Conservation (phyloP, 768 basidiomycete species). For the Lentinula lateritia region DNA sequence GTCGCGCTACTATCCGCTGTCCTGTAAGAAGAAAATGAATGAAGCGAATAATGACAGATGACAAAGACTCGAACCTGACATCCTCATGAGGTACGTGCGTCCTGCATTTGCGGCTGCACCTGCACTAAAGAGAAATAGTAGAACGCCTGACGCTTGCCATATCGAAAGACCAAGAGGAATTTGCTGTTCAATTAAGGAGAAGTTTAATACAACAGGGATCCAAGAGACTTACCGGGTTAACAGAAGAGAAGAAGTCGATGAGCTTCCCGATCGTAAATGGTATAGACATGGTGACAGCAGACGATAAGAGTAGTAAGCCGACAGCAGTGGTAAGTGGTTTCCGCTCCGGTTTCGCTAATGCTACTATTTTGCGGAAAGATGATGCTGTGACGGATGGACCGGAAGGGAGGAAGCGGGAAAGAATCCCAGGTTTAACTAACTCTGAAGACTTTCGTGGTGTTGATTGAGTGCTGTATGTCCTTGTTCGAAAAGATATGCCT, state of each 20-base stretch:
- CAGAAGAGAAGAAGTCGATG: conserved; percentile 86
- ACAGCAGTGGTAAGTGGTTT: conserved; percentile 73
- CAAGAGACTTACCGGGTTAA: conserved; percentile 54
- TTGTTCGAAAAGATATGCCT: not conserved
- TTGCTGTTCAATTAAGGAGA: conserved; percentile 34
- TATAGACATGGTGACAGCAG: conserved; percentile 85
- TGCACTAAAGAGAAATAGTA: conserved; percentile 75
- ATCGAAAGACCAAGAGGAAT: conserved; percentile 78
- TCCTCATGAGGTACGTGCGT: conserved; percentile 78
- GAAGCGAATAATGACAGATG: not conserved
- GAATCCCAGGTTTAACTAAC: conserved; percentile 8
- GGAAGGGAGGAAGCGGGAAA: conserved; percentile 20
- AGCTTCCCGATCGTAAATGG: conserved; percentile 91
- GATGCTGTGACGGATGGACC: conserved; percentile 41
- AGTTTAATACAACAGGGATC: not conserved
- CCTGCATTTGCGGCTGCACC: conserved; percentile 86
- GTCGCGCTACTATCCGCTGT: conserved; percentile 85
- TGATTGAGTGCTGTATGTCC: not conserved
- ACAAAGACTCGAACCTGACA: conserved; percentile 51
- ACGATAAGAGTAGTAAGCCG: conserved; percentile 79
- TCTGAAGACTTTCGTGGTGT: not conserved
- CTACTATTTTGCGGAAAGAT: conserved; percentile 68
- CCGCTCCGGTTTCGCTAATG: conserved; percentile 78
- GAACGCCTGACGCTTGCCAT: conserved; percentile 69
- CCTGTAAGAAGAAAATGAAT: conserved; percentile 29